A percentile compares a stretch with the other conserved stretches of the same genome.
These are phyloP conservation scores for Glarea lozoyensis DNA, from an alignment of 495 filamentous ascomycete species.

Conservation along the genomic window DNA sequence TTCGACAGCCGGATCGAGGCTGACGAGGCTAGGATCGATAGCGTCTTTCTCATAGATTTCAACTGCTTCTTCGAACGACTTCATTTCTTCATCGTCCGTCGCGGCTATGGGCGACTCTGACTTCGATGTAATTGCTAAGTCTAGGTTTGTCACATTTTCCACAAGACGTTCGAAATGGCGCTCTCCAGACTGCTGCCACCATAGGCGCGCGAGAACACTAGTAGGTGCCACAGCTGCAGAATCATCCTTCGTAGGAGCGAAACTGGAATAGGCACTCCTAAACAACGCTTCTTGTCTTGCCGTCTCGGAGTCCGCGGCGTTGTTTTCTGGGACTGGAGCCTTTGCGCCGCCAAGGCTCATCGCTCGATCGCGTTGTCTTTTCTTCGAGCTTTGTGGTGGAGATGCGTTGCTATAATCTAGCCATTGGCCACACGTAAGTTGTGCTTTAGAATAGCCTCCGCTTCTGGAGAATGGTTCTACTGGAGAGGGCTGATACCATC, in stretches of 20 bases:
- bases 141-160: constrained; percentile 24
- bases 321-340: constrained; percentile 31
- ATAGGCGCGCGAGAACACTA: constrained; percentile 64
- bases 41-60: constrained; percentile 17
- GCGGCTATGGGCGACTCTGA: constrained; percentile 27
- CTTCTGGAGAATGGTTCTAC: constrained; percentile 21
- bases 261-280: constrained; percentile 76
- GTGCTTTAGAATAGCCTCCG: constrained; percentile 47
- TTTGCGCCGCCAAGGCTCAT: constrained; percentile 58
- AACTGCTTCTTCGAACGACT: constrained; percentile 15
- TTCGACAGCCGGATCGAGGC: constrained; percentile 35
- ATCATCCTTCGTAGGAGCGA: constrained; percentile 78
- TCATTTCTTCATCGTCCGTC: constrained; percentile 36
- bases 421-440: constrained; percentile 54
- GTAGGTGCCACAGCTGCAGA: constrained; percentile 62
- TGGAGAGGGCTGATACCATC: constrained; percentile 49
- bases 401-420: constrained; percentile 57
- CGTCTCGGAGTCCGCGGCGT: constrained; percentile 42
- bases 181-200: constrained; percentile 75
- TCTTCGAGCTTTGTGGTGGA: constrained; percentile 48
- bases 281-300: constrained; percentile 67
- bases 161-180: constrained; percentile 45
- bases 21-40: constrained; percentile 36
- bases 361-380: constrained; percentile 61
- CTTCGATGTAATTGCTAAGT: constrained; percentile 21